Evolutionary conservation across 306 rosid genomes (phyloP).

Genomic region (Quercus alba): DNA sequence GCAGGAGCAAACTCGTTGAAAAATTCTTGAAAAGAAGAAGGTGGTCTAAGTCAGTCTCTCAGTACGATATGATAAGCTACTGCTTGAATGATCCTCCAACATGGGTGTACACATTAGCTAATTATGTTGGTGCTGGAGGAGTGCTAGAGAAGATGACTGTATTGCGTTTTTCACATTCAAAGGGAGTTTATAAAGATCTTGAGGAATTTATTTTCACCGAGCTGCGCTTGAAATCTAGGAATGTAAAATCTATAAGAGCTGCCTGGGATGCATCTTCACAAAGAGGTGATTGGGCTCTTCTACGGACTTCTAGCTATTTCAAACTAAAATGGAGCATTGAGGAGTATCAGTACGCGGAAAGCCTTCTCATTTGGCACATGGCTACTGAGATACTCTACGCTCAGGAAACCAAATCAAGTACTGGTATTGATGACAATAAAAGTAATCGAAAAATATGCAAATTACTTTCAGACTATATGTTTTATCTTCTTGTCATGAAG

Average conservation of each 20-base stretch:
- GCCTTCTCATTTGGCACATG: constrained; percentile 34
- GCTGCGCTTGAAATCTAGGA: background rate
- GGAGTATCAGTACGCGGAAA: constrained; percentile 23
- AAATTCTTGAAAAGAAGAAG: background rate
- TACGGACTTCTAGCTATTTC: background rate
- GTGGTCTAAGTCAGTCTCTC: constrained; percentile 18
- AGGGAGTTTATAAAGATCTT: background rate
- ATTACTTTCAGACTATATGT: background rate
- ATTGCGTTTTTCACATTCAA: background rate
- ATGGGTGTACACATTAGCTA: background rate
- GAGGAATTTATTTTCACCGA: constrained; percentile 3
- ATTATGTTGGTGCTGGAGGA: background rate
- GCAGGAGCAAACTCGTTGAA: background rate
- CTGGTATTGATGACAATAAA: accelerated
- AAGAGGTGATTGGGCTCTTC: constrained; percentile 28
- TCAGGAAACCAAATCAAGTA: accelerated
- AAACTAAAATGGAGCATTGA: constrained; percentile 16
- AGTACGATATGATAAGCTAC: constrained; percentile 21
- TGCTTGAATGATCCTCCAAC: background rate
- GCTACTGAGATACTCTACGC: constrained; percentile 20
- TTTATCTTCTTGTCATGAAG: constrained; percentile 19
- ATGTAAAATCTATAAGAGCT: background rate
- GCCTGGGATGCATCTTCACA: constrained; percentile 3
- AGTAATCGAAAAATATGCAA: background rate
- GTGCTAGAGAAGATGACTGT: background rate